Evolutionary conservation across 768 basidiomycete species (phyloP), one percentile per base, ranked within the genome.

Genomic region (Termitomyces sp.): DNA sequence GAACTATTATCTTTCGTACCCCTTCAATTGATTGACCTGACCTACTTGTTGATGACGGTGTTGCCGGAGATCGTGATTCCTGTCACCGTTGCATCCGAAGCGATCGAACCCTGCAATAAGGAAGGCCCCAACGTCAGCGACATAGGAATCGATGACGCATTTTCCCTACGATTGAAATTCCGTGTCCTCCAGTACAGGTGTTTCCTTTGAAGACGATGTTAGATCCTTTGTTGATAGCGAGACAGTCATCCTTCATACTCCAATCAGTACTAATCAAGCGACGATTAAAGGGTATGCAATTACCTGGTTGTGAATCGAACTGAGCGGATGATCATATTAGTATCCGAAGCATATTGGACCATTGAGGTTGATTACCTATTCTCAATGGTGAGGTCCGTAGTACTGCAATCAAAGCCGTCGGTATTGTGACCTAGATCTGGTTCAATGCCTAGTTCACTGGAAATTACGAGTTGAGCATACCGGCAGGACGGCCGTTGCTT

Each of bases 151-250:
- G 64, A 77, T 47, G 55, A 62, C 28, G 38, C 53, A 21, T 11
- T n/a, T 23, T 33, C 9, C 80, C 73, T 50, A 86, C 86, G 28
- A 87, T 74, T 4, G 83, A 85, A 58, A 86, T 80, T 30, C 87
- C 86, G 49, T 89, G 86, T 3, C 87, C 85, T 28, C 75, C 74
- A 3, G 70, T 67, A 68, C 86, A 87, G 23, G 69, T 70, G 65
- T 86, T 85, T 26, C 78, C 64, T 53, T 70, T 69, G 70, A 87
- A 75, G 26, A 70, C 40, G 45, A 82, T 79, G 59, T 78, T 78
- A 6, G 69, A 57, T 4, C 75, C 76, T 52, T 65, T 69, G 57
- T 75, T 75, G 52, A 77, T 75, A 19, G 86, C 83, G 26, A 88
- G 69, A 64, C 85, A 87, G 62, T 88, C 86, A 56, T 88, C 84